Base-by-base conservation (phyloP, 1,139 yeast genomes). In the Nakaseomyces delphensis region DNA sequence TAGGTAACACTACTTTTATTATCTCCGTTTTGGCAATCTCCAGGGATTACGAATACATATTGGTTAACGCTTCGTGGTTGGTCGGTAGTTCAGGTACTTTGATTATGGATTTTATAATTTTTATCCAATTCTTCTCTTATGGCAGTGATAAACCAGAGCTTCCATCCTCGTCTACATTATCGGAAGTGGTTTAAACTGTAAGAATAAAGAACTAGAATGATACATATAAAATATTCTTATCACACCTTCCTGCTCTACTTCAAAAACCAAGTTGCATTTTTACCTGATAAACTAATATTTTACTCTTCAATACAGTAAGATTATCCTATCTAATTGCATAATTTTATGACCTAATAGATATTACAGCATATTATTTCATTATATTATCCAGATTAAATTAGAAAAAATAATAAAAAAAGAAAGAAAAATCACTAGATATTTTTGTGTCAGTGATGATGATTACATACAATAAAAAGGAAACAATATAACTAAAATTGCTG, bases 61-160 rank as follows among this genome's bases (percentile, higher is more conserved):
- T 84, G 58, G 82, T 89, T 40, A 91, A 89, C 62, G 76, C 87
- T 5, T 82, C 95, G 18, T 91, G 98, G 98, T 70, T 91, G 45
- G 79, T 89, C 2, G 98, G 98, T 0, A 80, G 94, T 31, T 71
- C 83, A 39, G 98, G 98, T 5, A 89, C 98, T 4, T 70, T 91
- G 52, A 67, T 74, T 2, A 73, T 89, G 64, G 98, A 91, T 63
- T 81, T 86, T 49, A 70, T 83, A 37, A 91, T 91, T 18, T 89
- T 91, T 56, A 64, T 77, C 37, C 98, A 91, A 65, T 89, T 91
- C 62, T 87, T 87, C 71, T 55, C 81, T 39, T 89, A 89, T 66
- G 79, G 40, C 10, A 38, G 20, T n/a, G 35, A 27, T 10, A 33
- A 33, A 11, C 27, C 37, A 5, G 19, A 11, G 13, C 8, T 31